Evolutionary conservation across 768 basidiomycete genomes (phyloP).

Genomic region (Polyporus arcularius): DNA sequence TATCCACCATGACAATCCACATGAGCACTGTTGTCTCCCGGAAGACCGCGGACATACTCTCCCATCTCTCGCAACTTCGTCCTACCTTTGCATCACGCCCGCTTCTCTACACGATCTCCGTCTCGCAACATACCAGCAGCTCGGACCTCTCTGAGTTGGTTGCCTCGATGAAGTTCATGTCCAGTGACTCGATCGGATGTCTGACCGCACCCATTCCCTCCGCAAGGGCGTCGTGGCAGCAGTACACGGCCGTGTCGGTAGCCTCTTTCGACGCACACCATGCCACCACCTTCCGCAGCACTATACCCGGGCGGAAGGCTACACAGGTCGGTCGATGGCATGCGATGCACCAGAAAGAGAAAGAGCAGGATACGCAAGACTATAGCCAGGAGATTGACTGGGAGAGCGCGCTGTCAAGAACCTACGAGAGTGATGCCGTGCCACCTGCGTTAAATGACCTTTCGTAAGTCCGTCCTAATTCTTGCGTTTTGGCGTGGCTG

Average conservation of each 20-base stretch:
- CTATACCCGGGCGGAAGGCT: conserved; percentile 56
- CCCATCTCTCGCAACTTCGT: conserved; percentile 7
- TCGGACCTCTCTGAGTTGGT: conserved; percentile 37
- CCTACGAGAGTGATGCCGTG: conserved; percentile 26
- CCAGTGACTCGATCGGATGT: conserved; percentile 55
- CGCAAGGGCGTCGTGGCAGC: conserved; percentile 17
- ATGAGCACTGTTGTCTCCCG: conserved; percentile 22
- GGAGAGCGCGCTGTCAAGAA: conserved; percentile 52
- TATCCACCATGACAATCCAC: conserved; percentile 13
- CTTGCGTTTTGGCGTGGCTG: neutral
- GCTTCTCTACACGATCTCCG: conserved; percentile 43
- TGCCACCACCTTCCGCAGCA: conserved; percentile 60
- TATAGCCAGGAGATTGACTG: conserved; percentile 40
- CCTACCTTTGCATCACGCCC: neutral
- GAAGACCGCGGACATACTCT: conserved; percentile 15
- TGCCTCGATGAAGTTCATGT: conserved; percentile 22
- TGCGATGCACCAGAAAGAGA: conserved; percentile 47
- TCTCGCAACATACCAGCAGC: conserved; percentile 49
- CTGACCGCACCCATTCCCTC: conserved; percentile 51
- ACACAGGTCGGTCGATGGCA: conserved; percentile 76
- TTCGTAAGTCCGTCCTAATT: conserved; percentile 35
- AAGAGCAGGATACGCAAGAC: conserved; percentile 1
- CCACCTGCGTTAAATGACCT: conserved; percentile 41
- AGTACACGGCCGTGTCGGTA: conserved; percentile 53
- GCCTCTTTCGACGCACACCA: conserved; percentile 49